Base-by-base conservation (phyloP, 345 rosid species). In the Diplotaxis tenuifolia region DNA sequence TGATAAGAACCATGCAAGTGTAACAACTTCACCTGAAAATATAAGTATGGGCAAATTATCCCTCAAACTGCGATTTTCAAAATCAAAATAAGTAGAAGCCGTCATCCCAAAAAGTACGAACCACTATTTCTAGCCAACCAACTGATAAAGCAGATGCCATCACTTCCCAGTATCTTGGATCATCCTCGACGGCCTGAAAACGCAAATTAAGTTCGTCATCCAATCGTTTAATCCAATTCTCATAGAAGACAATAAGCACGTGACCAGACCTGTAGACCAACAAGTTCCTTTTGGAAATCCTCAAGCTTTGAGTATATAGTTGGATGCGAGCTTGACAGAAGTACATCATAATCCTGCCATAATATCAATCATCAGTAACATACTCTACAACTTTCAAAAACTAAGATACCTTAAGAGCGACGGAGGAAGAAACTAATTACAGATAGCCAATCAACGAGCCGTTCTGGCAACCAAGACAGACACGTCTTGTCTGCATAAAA, bases 51-150 rank as follows among this genome's bases (percentile, higher is more conserved):
- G 14, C 15, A 71, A 10, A 31, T 1, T 12, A 32, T 45, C 28
- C 65, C 54, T 58, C 52, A 75, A 45, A 61, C 23, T 54, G 22
- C 54, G 56, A 67, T 31, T 22, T 47, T n/a, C 29, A 75, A 23
- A 34, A 25, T 29, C 57, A 75, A 31, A 63, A 55, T 36, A 56
- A 20, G 25, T 0, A 8, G 54, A 65, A 36, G 14, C 14, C 8
- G n/a, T 9, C 21, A 56, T 38, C 32, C 25, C 25, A 60, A 38
- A 65, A 57, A 62, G 18, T 25, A 78, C 92, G 47, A 61, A 95
- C 96, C 85, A 86, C 96, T 52, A 87, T 92, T 75, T 92, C 93
- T 50, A 90, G 83, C 97, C 97, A 95, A 70, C 99, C 99, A 80
- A 95, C 86, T 38, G 95, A 88, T 29, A 91, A 71, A 28, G 90